Conservation (phyloP, 2,329 filamentous ascomycete species). For the Fusarium hostae region DNA sequence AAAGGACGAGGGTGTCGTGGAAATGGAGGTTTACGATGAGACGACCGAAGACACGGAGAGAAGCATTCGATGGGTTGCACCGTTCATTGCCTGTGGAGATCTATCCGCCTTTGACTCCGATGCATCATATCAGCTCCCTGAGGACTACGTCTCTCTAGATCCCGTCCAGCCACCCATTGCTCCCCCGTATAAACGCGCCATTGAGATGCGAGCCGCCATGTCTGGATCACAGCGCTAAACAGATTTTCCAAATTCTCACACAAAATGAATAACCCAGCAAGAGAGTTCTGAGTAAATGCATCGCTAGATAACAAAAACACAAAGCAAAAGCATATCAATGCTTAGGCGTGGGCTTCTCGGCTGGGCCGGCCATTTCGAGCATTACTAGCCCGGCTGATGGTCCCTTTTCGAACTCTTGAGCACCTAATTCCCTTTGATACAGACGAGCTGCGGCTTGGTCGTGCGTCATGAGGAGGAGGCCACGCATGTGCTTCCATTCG, state of each 20-base stretch:
- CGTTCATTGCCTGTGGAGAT: conserved; percentile 97
- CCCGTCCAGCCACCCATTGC: conserved; percentile 96
- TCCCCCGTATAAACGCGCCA: conserved; percentile 89
- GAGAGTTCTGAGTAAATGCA: conserved; percentile 29
- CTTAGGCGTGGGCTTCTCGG: conserved; percentile 50
- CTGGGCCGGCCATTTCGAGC: conserved; percentile 55
- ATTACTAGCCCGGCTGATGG: conserved; percentile 54
- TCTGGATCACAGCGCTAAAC: conserved; percentile 47
- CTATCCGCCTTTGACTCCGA: conserved; percentile 95
- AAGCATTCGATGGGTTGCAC: conserved; percentile 83
- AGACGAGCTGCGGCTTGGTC: conserved; percentile 54
- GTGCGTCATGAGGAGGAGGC: conserved; percentile 66
- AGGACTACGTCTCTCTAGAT: conserved; percentile 86
- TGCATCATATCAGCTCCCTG: conserved; percentile 89
- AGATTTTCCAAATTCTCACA: conserved; percentile 21
- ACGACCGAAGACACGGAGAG: conserved; percentile 40
- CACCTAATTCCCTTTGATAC: conserved; percentile 61
- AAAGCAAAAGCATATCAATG: conserved; percentile 36
- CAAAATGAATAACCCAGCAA: conserved; percentile 11
- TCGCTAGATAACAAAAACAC: conserved; percentile 31
- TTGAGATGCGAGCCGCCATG: conserved; percentile 71
- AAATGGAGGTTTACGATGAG: conserved; percentile 63
- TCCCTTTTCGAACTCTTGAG: conserved; percentile 56
- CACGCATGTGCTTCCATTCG: conserved; percentile 68
- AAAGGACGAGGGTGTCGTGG: conserved; percentile 53